phyloP scores from a whole-genome alignment of 2,329 filamentous ascomycete species.

The Penicillium corylophilum region DNA sequence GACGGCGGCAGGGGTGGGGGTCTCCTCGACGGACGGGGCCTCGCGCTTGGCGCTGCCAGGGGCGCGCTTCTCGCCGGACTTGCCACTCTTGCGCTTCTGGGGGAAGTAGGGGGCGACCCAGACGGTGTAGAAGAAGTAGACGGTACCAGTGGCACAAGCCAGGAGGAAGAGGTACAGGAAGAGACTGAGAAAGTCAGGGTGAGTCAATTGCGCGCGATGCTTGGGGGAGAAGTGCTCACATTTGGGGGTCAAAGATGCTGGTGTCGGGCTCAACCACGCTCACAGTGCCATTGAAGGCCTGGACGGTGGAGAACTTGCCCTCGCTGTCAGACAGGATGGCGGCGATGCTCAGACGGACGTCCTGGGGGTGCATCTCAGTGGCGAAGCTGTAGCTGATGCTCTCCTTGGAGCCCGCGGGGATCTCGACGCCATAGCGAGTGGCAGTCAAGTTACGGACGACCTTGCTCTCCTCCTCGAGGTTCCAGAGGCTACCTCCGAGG shows the following conservation, averaged over 20 bases:
- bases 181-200: conserved; percentile 59
- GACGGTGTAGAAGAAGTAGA: conserved; percentile 97
- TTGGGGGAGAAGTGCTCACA: conserved; percentile 59
- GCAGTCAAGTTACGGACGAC: conserved; percentile 84
- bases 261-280: conserved; percentile 86
- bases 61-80: conserved; percentile 31
- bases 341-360: conserved; percentile 74
- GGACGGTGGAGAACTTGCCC: conserved; percentile 71
- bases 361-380: conserved; percentile 89
- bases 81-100: conserved; percentile 55
- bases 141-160: conserved; percentile 71
- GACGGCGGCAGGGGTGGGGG: conserved; percentile 65
- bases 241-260: conserved; percentile 91
- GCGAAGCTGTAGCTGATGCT: conserved; percentile 79
- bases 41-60: conserved; percentile 69
- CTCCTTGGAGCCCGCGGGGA: conserved; percentile 74
- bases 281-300: conserved; percentile 78
- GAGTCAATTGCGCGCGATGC: conserved; percentile 13
- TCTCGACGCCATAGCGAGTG: conserved; percentile 68
- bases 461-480: conserved; percentile 55
- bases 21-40: conserved; percentile 61
- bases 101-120: conserved; percentile 97
- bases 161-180: conserved; percentile 95
- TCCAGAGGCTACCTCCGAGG: conserved; percentile 71
- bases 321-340: conserved; percentile 69